Conservation (phyloP, 2,329 filamentous ascomycete species). For the Ciborinia camelliae region DNA sequence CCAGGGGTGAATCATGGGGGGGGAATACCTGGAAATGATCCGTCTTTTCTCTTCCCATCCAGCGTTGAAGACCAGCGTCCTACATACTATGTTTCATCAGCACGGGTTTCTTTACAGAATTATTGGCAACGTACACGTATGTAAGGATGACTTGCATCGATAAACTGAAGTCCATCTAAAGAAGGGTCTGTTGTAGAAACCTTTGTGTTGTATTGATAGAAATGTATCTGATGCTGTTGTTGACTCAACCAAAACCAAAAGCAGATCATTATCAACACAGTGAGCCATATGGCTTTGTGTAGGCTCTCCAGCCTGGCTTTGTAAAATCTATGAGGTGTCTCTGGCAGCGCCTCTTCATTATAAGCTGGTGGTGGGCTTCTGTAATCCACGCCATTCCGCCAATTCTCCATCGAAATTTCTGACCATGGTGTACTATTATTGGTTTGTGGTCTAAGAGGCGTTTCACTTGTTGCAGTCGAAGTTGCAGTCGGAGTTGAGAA, state of each 20-base stretch:
- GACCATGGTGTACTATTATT: conserved; percentile 26
- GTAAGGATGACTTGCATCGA: conserved; percentile 26
- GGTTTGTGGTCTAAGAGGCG: conserved; percentile 17
- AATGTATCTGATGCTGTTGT: conserved; percentile 1
- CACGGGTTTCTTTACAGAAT: neutral
- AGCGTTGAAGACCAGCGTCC: conserved; percentile 29
- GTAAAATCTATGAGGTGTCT: neutral
- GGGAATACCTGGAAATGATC: conserved; percentile 31
- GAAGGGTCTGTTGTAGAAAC: neutral
- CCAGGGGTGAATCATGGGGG: neutral
- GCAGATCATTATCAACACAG: conserved; percentile 36
- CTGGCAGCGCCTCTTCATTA: neutral
- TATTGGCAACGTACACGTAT: conserved; percentile 24
- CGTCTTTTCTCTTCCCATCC: conserved; percentile 28
- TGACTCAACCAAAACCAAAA: conserved; percentile 20
- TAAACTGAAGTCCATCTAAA: conserved; percentile 28
- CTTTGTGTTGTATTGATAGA: conserved; percentile 10
- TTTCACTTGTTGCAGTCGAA: conserved; percentile 14
- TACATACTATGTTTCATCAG: conserved; percentile 26
- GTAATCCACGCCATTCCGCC: conserved; percentile 19
- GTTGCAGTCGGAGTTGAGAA: conserved; percentile 18
- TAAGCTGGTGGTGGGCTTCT: conserved; percentile 16
- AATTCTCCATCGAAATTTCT: conserved; percentile 25
- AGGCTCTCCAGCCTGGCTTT: conserved; percentile 3
- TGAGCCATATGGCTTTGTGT: conserved; percentile 19